Evolutionary conservation across 331 rosid species (phyloP), one percentile per base, ranked within the genome.

Genomic region (Malus hybrid): DNA sequence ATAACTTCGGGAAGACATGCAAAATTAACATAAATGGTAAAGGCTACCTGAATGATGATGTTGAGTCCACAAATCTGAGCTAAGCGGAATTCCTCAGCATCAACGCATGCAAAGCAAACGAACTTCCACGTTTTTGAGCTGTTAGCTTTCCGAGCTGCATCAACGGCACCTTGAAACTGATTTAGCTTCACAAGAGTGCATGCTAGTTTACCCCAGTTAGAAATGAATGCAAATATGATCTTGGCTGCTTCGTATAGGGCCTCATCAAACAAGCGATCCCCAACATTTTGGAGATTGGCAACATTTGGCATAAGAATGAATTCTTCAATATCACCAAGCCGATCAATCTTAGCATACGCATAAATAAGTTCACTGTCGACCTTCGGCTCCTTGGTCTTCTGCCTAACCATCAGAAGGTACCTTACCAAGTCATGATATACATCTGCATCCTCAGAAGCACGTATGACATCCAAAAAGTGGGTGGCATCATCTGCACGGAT

Each of bases 321-420:
- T 82, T 90, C 96, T 81, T 90, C 96, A 80, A 90, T 88, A 50
- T 90, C 96, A 69, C 82, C 85, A 42, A 90, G 86, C 60, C 86
- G 88, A 61, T 90, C 93, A 83, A 81, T 90, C 85, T 90, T 90
- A 39, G 93, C 96, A 86, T 90, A 90, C 22, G 96, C 96, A 86
- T 88, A 88, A 29, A 90, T 88, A 71, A 90, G 96, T 79, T 87
- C 96, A 67, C 96, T 80, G 83, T 90, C 93, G 73, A 90, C 96
- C 84, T 86, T 90, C 75, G 96, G 93, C 81, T 90, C 96, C 75
- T 86, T 90, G 71, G 77, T 78, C 60, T 90, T 90, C 85, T 90
- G 92, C 80, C 93, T 87, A 76, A 90, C 93, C 96, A 90, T 88
- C 80, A 75, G 88, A 80, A 90, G 92, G 74, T 86, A 90, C 77